phyloP scores from a whole-genome alignment of 495 filamentous ascomycete species.

The Aspergillus affinis region DNA sequence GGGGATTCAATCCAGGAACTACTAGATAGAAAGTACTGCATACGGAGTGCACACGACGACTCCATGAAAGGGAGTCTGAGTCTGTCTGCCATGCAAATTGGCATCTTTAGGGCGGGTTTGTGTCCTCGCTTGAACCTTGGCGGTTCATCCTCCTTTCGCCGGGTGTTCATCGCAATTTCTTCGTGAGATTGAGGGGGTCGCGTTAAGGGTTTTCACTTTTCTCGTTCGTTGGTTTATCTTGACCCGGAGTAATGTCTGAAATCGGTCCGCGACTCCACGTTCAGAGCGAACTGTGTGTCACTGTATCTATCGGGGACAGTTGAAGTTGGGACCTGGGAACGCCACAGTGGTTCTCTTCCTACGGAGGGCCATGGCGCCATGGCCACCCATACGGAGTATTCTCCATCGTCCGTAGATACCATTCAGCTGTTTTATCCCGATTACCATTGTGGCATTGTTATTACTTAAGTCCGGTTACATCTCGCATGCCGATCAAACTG shows the following conservation, averaged over 20 bases:
- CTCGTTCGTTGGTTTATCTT: too few relatives aligned
- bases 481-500: not conserved
- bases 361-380: too few relatives aligned
- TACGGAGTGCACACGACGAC: too few relatives aligned
- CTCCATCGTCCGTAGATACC: too few relatives aligned
- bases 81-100: not conserved
- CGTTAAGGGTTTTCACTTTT: not conserved
- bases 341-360: not conserved
- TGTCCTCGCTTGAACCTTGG: not conserved
- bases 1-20: too few relatives aligned
- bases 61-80: not conserved
- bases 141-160: not conserved
- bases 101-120: not conserved
- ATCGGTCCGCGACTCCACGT: too few relatives aligned
- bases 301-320: too few relatives aligned
- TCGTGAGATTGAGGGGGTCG: not conserved
- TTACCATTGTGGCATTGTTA: not conserved
- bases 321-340: not conserved
- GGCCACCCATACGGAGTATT: too few relatives aligned
- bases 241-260: too few relatives aligned
- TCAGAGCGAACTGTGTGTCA: too few relatives aligned
- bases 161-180: not conserved
- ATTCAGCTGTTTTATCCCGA: too few relatives aligned
- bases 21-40: too few relatives aligned
- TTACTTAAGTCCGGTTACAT: not conserved